A percentile compares a stretch with the other conserved stretches of the same genome.
These are phyloP conservation scores for Trichoderma cornu-damae DNA, from an alignment of 2,329 filamentous ascomycete genomes.

Conservation along the genomic window DNA sequence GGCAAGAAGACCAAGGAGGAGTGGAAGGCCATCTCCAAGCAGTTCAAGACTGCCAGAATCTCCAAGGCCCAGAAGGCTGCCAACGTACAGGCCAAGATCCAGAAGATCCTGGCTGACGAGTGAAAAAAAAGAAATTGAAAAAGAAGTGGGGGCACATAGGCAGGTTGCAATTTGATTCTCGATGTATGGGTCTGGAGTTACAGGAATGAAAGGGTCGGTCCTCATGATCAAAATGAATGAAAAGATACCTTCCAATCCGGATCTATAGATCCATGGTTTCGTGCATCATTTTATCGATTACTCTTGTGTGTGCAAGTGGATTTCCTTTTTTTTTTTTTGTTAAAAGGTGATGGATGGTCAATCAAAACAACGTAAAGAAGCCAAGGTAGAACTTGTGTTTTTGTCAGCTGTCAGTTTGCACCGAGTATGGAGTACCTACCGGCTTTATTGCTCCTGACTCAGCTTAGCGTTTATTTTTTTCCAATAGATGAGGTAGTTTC, in stretches of 20 bases:
- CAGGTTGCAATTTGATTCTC: conserved; percentile 24
- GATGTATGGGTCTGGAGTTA: conserved; percentile 37
- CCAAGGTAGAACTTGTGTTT: too few relatives aligned
- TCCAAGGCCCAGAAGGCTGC: conserved; percentile 77
- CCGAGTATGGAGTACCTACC: too few relatives aligned
- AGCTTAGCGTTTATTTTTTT: too few relatives aligned
- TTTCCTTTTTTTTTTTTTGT: neutral
- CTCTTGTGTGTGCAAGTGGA: neutral
- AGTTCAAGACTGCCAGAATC: conserved; percentile 75
- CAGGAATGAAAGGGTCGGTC: conserved; percentile 33
- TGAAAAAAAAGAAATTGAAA: too few relatives aligned
- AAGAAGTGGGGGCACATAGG: conserved; percentile 25
- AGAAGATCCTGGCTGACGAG: conserved; percentile 60
- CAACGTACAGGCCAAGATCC: conserved; percentile 87
- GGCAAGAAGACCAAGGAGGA: conserved; percentile 96
- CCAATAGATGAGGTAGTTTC: too few relatives aligned
- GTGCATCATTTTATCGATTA: conserved; percentile 4
- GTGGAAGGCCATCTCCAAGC: conserved; percentile 93
- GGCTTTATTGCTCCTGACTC: too few relatives aligned
- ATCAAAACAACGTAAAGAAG: too few relatives aligned
- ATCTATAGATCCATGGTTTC: conserved; percentile 21
- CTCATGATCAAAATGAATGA: conserved; percentile 36
- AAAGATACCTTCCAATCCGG: conserved; percentile 32
- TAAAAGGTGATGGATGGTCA: too few relatives aligned
- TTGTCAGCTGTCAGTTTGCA: too few relatives aligned